Conservation (phyloP, 1,284 basidiomycete species). For the Rhodotorula sp. region DNA sequence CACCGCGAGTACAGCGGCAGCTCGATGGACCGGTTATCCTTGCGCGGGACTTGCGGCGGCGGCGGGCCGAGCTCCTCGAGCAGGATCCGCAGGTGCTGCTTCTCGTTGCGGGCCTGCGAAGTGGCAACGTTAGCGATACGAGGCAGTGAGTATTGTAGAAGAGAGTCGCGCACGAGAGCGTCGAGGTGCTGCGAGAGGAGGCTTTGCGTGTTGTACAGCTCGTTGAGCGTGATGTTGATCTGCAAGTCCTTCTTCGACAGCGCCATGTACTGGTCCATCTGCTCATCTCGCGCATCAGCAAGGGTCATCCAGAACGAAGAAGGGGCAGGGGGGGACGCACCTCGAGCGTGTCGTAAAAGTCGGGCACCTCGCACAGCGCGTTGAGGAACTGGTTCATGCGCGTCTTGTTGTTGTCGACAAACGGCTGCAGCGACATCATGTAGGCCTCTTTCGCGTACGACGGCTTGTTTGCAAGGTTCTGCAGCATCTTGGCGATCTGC, state of each 20-base stretch:
- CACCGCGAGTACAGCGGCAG: slow-evolving; percentile 92
- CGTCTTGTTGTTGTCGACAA: slow-evolving; percentile 97
- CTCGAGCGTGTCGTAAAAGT: slow-evolving; percentile 99
- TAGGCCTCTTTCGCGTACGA: slow-evolving; percentile 97
- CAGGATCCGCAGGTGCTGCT: slow-evolving; percentile 92
- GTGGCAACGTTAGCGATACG: too few relatives aligned
- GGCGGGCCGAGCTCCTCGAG: slow-evolving; percentile 93
- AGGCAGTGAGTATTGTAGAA: not conserved
- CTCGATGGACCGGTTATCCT: slow-evolving; percentile 94
- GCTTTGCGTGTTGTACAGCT: slow-evolving; percentile 59
- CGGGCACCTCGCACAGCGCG: slow-evolving; percentile 93
- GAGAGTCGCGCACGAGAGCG: slow-evolving; percentile 67
- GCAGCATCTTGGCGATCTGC: slow-evolving; percentile 98
- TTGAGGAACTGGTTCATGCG: slow-evolving; percentile 97
- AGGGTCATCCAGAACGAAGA: not conserved
- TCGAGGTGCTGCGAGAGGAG: slow-evolving; percentile 86
- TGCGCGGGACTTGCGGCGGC: slow-evolving; percentile 90
- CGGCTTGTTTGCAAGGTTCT: slow-evolving; percentile 98
- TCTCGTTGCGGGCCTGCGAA: slow-evolving; percentile 87
- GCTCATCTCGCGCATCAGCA: not conserved
- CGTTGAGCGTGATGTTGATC: slow-evolving; percentile 99
- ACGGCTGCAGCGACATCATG: slow-evolving; percentile 97
- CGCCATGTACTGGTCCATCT: slow-evolving; percentile 99
- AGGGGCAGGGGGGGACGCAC: not conserved
- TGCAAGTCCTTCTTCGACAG: slow-evolving; percentile 97